Evolutionary conservation across 208 protist genomes (phyloP).

Genomic region (Crithidia bombi): DNA sequence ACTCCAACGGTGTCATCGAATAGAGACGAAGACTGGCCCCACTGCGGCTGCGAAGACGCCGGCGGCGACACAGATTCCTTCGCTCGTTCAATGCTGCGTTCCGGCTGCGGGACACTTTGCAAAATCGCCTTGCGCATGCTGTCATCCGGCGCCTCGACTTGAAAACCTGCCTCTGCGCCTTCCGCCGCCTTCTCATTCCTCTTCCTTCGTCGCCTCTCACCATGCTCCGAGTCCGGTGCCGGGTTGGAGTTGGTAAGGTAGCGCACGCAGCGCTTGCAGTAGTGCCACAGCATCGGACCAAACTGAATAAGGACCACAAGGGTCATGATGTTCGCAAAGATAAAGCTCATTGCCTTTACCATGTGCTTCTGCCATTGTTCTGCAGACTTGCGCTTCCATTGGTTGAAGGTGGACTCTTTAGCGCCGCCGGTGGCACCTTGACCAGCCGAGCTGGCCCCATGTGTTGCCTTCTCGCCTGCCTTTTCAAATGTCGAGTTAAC

Average conservation of each 20-base stretch:
- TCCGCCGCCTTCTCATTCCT: conserved; percentile 2
- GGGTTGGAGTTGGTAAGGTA: conserved; percentile 16
- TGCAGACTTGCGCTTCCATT: conserved; percentile 20
- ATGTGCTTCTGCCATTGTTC: conserved; percentile 37
- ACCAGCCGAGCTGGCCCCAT: neutral
- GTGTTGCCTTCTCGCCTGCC: conserved; percentile 17
- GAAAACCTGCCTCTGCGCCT: conserved; percentile 3
- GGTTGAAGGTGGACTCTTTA: conserved; percentile 18
- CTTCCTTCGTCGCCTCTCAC: conserved; percentile 7
- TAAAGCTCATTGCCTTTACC: conserved; percentile 44
- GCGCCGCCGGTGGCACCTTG: neutral
- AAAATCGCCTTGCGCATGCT: conserved; percentile 19
- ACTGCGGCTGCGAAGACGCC: conserved; percentile 1
- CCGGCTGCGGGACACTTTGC: conserved; percentile 20
- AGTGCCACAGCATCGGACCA: conserved; percentile 41
- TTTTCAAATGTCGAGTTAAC: conserved; percentile 23
- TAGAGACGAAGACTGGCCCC: conserved; percentile 22
- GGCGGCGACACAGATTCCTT: neutral
- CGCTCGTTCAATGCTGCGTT: no score
- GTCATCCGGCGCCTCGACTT: conserved; percentile 18
- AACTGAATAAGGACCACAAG: conserved; percentile 70
- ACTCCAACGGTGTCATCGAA: conserved; percentile 28
- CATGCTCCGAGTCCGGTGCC: conserved; percentile 8
- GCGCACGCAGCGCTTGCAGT: conserved; percentile 25
- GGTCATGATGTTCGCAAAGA: conserved; percentile 70